Conservation (phyloP, 768 basidiomycete species). For the Russula lepida region DNA sequence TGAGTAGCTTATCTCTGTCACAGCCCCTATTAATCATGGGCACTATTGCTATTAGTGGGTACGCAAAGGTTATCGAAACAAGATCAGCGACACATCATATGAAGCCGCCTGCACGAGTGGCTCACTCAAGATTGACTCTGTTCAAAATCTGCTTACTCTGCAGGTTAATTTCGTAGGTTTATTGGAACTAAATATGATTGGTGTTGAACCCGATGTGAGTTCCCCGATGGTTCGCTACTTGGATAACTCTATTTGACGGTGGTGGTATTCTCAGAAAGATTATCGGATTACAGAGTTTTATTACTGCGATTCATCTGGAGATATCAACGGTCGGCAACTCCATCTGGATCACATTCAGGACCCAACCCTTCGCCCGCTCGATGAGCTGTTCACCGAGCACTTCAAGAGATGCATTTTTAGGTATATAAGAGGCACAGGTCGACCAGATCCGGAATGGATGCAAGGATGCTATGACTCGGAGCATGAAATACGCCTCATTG, state of each 20-base stretch:
- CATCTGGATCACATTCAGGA: too few relatives aligned
- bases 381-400: too few relatives aligned
- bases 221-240: background rate
- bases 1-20: background rate
- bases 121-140: background rate
- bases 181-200: slow-evolving; percentile 2
- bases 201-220: slow-evolving; percentile 4
- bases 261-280: background rate
- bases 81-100: too few relatives aligned
- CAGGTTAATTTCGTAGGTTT: background rate
- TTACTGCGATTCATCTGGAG: background rate
- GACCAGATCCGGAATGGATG: too few relatives aligned
- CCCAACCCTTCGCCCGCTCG: too few relatives aligned
- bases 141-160: background rate
- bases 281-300: background rate
- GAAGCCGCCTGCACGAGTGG: too few relatives aligned
- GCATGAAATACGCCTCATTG: too few relatives aligned
- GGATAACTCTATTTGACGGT: background rate
- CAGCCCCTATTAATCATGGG: background rate
- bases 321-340: background rate
- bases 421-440: too few relatives aligned
- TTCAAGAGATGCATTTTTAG: too few relatives aligned
- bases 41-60: background rate
- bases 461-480: too few relatives aligned
- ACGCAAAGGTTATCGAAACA: background rate